These are phyloP conservation scores for Penicillium tannophilum DNA, from an alignment of 495 filamentous ascomycete species.

Conservation along the genomic window DNA sequence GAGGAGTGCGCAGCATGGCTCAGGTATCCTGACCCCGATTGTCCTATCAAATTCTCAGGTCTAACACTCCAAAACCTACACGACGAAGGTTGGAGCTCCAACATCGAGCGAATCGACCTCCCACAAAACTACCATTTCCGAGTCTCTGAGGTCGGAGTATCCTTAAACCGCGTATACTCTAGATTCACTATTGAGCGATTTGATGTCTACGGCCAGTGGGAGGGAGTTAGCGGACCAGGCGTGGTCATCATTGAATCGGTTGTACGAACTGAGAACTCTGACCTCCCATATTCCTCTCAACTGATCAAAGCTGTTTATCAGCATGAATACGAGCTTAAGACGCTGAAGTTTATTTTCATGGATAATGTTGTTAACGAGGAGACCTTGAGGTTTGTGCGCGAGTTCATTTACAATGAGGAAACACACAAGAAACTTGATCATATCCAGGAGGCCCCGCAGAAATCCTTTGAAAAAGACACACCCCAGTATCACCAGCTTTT, in stretches of 20 bases:
- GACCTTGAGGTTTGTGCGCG: not conserved
- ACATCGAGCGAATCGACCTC: not conserved
- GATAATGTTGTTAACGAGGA: not conserved
- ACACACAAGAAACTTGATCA: not conserved
- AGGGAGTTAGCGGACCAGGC: not conserved
- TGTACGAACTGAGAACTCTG: not conserved
- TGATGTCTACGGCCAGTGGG: not conserved
- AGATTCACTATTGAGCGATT: too few species aligned
- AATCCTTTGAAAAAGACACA: not conserved
- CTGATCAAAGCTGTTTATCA: not conserved
- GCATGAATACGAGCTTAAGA: not conserved
- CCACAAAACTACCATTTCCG: not conserved
- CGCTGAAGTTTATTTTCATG: not conserved
- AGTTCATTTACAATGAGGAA: not conserved
- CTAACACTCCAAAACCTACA: not conserved
- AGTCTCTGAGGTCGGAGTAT: not conserved
- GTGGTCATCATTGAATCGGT: not conserved
- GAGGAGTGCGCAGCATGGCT: not conserved
- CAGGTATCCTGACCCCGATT: not conserved
- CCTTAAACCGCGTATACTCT: not conserved
- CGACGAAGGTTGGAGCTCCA: not conserved
- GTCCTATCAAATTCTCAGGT: not conserved
- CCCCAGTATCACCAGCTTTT: not conserved
- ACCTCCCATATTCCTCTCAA: not conserved
- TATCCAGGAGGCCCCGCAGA: not conserved